Percentiles rank a stretch among this genome's conserved stretches.
Conservation (phyloP, 2,329 filamentous ascomycete genomes). For the Aspergillus thermomutatus region DNA sequence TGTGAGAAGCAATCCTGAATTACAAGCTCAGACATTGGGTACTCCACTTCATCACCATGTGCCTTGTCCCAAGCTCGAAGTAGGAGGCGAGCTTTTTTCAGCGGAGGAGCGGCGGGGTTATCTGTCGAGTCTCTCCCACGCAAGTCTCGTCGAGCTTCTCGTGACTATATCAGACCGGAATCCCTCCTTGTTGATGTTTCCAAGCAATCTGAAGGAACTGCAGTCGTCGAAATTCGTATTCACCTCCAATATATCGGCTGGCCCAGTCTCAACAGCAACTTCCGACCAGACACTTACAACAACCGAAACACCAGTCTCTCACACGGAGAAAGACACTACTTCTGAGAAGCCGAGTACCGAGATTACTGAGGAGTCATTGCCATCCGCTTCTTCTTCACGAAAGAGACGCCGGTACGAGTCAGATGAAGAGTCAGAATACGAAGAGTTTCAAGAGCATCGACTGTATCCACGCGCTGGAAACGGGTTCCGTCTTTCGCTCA, state of each 20-base stretch:
- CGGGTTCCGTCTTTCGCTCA: constrained; percentile 56
- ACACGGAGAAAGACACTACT: neutral
- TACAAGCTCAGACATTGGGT: neutral
- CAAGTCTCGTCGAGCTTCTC: constrained; percentile 62
- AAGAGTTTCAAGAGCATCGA: constrained; percentile 53
- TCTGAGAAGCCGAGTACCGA: neutral
- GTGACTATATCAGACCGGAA: constrained; percentile 59
- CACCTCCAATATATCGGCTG: constrained; percentile 7
- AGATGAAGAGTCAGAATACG: constrained; percentile 38
- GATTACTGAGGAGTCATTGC: neutral
- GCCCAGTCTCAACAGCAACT: neutral
- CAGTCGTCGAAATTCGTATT: constrained; percentile 22
- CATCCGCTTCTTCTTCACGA: constrained; percentile 1
- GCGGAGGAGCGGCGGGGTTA: constrained; percentile 58
- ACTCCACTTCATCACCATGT: constrained; percentile 13
- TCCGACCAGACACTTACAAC: constrained; percentile 7
- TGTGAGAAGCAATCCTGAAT: constrained; percentile 27
- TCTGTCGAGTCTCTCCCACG: constrained; percentile 58
- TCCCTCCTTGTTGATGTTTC: constrained; percentile 66
- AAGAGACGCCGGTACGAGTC: constrained; percentile 27
- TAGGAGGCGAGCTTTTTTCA: constrained; percentile 28
- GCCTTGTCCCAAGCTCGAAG: constrained; percentile 17
- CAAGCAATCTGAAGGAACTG: constrained; percentile 30
- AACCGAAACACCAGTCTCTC: neutral
- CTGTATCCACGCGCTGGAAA: constrained; percentile 63